Base-by-base conservation (phyloP, 2,329 filamentous ascomycete species). In the Graphilbum ipis-grandicollis region DNA sequence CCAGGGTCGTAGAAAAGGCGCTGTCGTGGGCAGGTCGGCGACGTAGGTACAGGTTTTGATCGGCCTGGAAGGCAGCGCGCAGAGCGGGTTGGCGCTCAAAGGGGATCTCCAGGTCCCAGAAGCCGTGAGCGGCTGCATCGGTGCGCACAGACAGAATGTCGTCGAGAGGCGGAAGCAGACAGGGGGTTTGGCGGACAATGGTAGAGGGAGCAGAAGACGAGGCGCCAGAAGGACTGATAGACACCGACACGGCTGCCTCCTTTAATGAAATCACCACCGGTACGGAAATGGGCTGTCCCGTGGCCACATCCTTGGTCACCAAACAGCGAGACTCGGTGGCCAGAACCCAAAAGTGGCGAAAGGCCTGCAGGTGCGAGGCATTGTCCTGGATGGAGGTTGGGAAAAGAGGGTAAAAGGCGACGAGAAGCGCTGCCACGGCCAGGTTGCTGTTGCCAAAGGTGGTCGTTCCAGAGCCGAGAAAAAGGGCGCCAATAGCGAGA, bases 261-360 rank as follows among this genome's bases (percentile, higher is more conserved):
- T 58, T 69, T 42, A 83, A 63, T 9, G 62, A 66, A 38, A 93
- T 66, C 5, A 66, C 65, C 33, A 93, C 65, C 0, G 81, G 74
- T 2, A 86, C 68, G 8, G 75, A 71, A 34, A 93, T 71, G 1
- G 86, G 80, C 31, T 84, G 75, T 30, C 79, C 75, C 0, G 83
- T 93, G 41, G 90, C 76, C 3, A 90, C 71, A 47, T 98, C 90
- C 42, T 88, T 81, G 15, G 83, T 72, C 1, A 98, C 73, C 0
- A 98, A 68, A 51, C 88, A 96, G 36, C 92, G 73, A 9, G 84
- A 74, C 49, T 98, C 90, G 0, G 82, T 79, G 2, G 90, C 90
- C 4, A 98, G 66, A 10, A 93, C 88, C 90, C 90, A 98, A 50
- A 98, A 81, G 56, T 98, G 88, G 5, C 92, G 75, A 60, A 98